phyloP scores from a whole-genome alignment of 2,329 filamentous ascomycete genomes.

The Cordyceps cateniannulata region DNA sequence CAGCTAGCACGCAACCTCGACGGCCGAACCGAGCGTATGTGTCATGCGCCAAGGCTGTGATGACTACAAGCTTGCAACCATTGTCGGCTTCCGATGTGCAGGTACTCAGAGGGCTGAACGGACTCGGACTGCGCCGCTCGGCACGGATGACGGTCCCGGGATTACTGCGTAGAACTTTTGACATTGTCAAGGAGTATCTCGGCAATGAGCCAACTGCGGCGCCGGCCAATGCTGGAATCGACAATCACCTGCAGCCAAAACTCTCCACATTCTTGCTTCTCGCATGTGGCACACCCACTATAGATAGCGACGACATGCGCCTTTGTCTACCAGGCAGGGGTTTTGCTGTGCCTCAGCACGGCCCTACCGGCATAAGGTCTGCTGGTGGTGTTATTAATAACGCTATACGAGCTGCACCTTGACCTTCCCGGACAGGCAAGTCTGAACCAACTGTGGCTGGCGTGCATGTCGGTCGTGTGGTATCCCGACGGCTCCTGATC shows the following conservation, averaged over 20 bases:
- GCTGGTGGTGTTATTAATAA: background rate
- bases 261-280: no score
- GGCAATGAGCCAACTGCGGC: no score
- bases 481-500: background rate
- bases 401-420: background rate
- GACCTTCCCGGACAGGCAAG: conserved; percentile 6
- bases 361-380: background rate
- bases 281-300: no score
- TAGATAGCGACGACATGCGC: no score
- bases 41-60: background rate
- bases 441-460: background rate
- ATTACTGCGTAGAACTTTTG: background rate
- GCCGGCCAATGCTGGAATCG: background rate
- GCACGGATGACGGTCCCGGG: no score
- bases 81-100: no score
- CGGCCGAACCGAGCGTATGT: background rate
- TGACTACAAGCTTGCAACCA: background rate
- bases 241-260: no score
- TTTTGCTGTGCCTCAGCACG: background rate
- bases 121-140: no score
- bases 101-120: background rate
- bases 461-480: background rate
- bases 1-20: background rate
- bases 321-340: background rate
- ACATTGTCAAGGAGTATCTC: no score